phyloP scores from a whole-genome alignment of 352 stramenopile species.

The Globisporangium paroecandrum region DNA sequence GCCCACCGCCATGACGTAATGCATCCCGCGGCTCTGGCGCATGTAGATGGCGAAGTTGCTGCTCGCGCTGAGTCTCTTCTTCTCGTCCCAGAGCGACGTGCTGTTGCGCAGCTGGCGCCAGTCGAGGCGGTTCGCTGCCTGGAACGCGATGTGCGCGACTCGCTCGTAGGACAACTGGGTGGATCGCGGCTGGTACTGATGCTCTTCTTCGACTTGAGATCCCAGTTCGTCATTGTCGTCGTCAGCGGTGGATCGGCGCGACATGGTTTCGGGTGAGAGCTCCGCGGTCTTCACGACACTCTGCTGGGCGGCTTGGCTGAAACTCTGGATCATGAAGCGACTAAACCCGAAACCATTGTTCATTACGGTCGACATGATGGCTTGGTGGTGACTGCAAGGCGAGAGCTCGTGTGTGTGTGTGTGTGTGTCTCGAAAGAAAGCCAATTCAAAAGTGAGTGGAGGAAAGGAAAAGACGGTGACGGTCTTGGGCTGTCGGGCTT shows the following conservation, averaged over 20 bases:
- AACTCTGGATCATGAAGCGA: constrained; percentile 15
- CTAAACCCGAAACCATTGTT: constrained; percentile 15
- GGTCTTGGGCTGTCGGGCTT: not conserved
- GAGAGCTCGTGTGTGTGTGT: not conserved
- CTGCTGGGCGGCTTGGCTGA: not conserved
- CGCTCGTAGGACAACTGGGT: constrained; percentile 15
- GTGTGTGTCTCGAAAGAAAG: constrained; percentile 5
- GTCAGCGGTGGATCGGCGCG: constrained; percentile 16
- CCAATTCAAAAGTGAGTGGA: constrained; percentile 16
- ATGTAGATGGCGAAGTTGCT: constrained; percentile 18
- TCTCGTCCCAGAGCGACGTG: constrained; percentile 19
- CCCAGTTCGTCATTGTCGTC: not conserved
- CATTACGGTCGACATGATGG: constrained; percentile 11
- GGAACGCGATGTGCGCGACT: constrained; percentile 8
- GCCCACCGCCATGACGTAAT: constrained; percentile 19
- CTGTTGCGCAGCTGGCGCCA: constrained; percentile 21
- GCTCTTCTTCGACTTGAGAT: not conserved
- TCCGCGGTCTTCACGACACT: not conserved
- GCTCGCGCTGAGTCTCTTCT: constrained; percentile 14
- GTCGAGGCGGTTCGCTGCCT: constrained; percentile 15
- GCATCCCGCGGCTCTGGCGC: constrained; percentile 20
- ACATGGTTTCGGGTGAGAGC: constrained; percentile 9
- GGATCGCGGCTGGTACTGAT: not conserved
- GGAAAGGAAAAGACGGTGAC: not conserved
- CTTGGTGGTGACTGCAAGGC: not conserved